Evolutionary conservation across 2,329 filamentous ascomycete genomes (phyloP), one percentile per base, ranked within the genome.

Genomic region (Penicillium sp.): DNA sequence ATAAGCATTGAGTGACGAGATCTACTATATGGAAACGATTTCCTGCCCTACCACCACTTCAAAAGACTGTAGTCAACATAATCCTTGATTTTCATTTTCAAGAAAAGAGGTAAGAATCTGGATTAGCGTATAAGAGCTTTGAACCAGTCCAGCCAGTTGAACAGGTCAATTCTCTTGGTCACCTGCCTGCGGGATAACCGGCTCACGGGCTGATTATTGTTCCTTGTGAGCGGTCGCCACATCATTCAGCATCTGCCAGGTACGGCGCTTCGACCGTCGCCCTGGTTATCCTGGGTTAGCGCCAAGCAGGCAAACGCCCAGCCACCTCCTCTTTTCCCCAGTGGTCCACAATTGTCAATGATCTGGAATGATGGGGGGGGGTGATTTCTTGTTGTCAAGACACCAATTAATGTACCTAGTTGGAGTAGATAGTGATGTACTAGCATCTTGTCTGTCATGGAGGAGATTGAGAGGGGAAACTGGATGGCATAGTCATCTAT

Each of bases 181-280:
- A 51, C 47, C 40, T 22, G 13, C 28, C 24, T 12, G 45, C 47
- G n/a, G 47, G n/a, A 28, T 24, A 28, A 47, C 13, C 22, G 22
- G 22, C 44, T 37, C 35, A 37, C 12, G 13, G 35, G 35, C 35
- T 37, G 35, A 37, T 37, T 37, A 47, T 10, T 24, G 24, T 24
- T 22, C 9, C 47, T 19, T 12, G 26, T 28, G 17, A 19, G 28
- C 28, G 15, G 28, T 35, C 47, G 26, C 47, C 26, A 33, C 30
- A 67, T 68, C 62, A 68, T 66, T 53, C 59, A 58, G 61, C 63
- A 56, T 64, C 68, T 68, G 68, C 62, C 68, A 70, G 68, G 68
- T 65, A 70, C 68, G 38, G 57, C 53, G 65, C 67, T 70, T 58
- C 61, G 69, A 68, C 73, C 61, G 47, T 55, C 53, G 50, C 50